A percentile compares a stretch with the other conserved stretches of the same genome.
Evolutionary conservation across 306 rosid genomes (phyloP).

Genomic region (Cucurbita moschata): DNA sequence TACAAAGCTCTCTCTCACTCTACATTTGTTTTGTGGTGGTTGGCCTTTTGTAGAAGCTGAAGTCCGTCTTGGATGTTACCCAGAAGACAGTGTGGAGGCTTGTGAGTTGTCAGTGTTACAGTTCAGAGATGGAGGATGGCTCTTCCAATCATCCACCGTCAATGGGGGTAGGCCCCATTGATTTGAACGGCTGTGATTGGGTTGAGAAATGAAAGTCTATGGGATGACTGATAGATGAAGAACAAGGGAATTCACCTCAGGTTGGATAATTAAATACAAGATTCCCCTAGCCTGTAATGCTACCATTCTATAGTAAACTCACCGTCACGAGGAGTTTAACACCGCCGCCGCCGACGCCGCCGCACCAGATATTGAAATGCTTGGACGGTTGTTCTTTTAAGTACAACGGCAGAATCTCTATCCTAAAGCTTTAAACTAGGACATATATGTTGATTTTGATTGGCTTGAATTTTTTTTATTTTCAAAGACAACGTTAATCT

Average conservation of each 20-base stretch:
- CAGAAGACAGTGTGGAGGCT: not conserved
- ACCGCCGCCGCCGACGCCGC: not conserved
- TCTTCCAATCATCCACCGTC: not conserved
- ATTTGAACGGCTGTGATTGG: not conserved
- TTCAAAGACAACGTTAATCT: not conserved
- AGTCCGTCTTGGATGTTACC: not conserved
- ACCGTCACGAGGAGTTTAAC: not conserved
- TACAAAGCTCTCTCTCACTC: not conserved
- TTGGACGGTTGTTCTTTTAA: not conserved
- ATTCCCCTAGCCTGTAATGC: not conserved
- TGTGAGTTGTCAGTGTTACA: constrained; percentile 1
- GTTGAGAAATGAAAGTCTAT: not conserved
- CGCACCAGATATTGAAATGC: not conserved
- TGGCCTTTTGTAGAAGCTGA: not conserved
- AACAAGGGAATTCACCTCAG: not conserved
- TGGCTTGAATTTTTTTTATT: not conserved
- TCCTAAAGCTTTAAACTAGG: not conserved
- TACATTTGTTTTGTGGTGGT: not conserved
- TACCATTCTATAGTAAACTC: not conserved
- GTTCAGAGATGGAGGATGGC: not conserved
- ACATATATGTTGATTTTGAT: not conserved
- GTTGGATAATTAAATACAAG: not conserved
- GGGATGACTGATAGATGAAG: not conserved
- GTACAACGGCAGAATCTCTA: not conserved
- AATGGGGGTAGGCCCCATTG: not conserved